Conservation (phyloP, 2,329 filamentous ascomycete species). For the Cryphonectria carpinicola region DNA sequence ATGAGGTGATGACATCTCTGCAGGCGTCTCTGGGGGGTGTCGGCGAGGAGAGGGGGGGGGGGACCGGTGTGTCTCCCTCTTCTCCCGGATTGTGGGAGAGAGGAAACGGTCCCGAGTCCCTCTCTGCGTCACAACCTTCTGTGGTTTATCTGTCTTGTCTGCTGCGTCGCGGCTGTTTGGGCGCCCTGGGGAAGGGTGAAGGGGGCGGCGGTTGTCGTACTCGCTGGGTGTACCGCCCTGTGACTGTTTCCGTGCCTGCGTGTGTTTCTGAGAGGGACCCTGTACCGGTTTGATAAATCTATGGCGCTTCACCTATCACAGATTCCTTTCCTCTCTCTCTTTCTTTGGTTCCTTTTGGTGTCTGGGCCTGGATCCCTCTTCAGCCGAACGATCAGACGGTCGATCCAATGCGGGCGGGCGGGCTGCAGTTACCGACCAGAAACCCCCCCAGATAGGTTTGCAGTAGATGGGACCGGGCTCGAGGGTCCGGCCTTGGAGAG, state of each 20-base stretch:
- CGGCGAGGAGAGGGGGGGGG: conserved; percentile 2
- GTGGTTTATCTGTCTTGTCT: background rate
- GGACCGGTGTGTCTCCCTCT: conserved; percentile 25
- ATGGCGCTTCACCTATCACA: background rate
- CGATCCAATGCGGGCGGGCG: conserved; percentile 10
- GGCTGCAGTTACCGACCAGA: background rate
- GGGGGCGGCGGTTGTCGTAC: background rate
- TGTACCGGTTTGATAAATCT: background rate
- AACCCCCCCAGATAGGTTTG: background rate
- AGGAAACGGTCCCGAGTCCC: conserved; percentile 17
- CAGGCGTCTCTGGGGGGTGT: conserved; percentile 1
- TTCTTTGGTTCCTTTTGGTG: background rate
- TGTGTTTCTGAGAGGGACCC: background rate
- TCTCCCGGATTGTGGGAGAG: conserved; percentile 22
- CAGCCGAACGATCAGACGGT: background rate
- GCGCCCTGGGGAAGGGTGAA: background rate
- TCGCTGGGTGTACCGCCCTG: background rate
- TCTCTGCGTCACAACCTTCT: background rate
- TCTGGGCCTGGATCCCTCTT: background rate
- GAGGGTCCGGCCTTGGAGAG: background rate
- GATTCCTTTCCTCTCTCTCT: background rate
- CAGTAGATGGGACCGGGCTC: background rate
- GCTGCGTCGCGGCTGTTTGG: conserved; percentile 2
- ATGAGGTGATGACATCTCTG: conserved; percentile 28
- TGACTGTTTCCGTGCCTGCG: background rate